phyloP scores from a whole-genome alignment of 306 rosid species.

The Fagus crenata region DNA sequence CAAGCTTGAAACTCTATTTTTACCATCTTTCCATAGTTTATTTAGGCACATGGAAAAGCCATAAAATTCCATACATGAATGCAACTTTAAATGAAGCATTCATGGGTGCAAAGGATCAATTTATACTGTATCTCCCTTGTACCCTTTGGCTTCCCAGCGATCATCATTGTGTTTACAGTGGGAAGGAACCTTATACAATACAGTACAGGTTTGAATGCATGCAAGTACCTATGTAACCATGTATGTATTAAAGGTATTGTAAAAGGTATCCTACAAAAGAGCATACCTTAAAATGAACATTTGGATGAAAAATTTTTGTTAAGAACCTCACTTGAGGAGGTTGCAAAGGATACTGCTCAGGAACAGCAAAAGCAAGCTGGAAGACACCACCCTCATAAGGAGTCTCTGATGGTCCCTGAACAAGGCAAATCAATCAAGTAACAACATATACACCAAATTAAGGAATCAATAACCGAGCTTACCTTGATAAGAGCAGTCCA shows the following conservation, averaged over 20 bases:
- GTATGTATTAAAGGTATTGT: not conserved
- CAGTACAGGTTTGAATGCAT: no score
- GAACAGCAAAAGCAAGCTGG: conserved; percentile 92
- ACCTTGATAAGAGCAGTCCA: conserved; percentile 97
- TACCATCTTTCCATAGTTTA: not conserved
- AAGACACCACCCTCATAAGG: conserved; percentile 91
- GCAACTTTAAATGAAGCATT: not conserved
- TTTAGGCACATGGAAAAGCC: not conserved
- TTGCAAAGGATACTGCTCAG: conserved; percentile 92
- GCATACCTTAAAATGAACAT: conserved; percentile 93
- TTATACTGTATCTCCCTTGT: not conserved
- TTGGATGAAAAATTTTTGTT: conserved; percentile 96
- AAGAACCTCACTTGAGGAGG: conserved; percentile 99
- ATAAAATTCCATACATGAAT: not conserved
- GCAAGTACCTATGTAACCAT: not conserved
- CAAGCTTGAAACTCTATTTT: not conserved
- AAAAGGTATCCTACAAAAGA: not conserved
- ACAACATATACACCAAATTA: not conserved
- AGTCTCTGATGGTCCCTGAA: conserved; percentile 97
- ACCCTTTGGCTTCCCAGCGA: not conserved
- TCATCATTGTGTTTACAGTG: not conserved
- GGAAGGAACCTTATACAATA: conserved; percentile 13
- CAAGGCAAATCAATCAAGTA: conserved; percentile 14
- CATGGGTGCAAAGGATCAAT: conserved; percentile 9
- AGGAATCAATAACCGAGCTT: not conserved